Evolutionary conservation across 768 basidiomycete species (phyloP), one percentile per base, ranked within the genome.

Genomic region (Cubamyces lactineus): DNA sequence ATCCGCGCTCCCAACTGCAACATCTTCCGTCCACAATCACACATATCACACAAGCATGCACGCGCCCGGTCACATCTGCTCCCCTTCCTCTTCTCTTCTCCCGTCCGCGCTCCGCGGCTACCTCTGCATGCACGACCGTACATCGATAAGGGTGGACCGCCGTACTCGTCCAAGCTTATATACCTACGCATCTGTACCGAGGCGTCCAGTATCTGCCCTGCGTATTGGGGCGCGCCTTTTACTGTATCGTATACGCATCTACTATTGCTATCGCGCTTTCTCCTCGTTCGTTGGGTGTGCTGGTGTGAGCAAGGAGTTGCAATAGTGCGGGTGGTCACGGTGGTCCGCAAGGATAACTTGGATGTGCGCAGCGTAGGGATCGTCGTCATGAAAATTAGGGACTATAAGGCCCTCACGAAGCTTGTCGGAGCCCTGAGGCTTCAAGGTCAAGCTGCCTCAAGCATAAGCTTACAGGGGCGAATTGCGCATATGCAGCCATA

Each of bases 111-210:
- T 34, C 34, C 34, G 34, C 34, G 34, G 34, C 34, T 6, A 6
- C 28, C 5, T 34, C 34, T 34, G 34, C 34, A 45, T 43, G 45
- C 26, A 21, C 41, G 53, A 42, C 53, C 53, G 53, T 43, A 55
- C 53, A 55, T 55, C 53, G 42, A 45, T 55, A 45, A 34, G 1
- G 34, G 9, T 34, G 34, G 34, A 34, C 34, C 9, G 5, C 34
- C 34, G 34, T 34, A 34, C 34, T 34, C 34, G 11, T 34, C 34
- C 34, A 34, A 34, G 9, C 53, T 55, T 40, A 41, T 55, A 55
- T 55, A 55, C 53, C 53, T 55, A 55, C 45, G 53, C 53, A 55
- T 55, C 53, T 55, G 53, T 55, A 55, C 42, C 53, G 26, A 55
- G 42, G 53, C 53, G 53, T 55, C 39, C 53, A 21, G 53, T 30